These are phyloP conservation scores for Lachnellula hyalina DNA, from an alignment of 2,329 filamentous ascomycete species.

Conservation along the genomic window DNA sequence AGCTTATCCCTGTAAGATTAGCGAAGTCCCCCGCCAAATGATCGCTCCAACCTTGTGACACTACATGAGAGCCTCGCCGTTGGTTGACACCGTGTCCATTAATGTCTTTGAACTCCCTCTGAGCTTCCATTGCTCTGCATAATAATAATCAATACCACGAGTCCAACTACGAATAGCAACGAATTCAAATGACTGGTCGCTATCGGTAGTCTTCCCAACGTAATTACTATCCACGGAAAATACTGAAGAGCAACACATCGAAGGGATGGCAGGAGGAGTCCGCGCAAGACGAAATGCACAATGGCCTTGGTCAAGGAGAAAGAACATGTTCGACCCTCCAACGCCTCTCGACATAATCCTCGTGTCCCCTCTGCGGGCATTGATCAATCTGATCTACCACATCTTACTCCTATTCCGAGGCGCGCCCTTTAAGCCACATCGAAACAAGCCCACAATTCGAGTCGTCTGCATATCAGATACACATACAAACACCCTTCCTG, in stretches of 20 bases:
- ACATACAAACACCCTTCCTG: constrained; percentile 58
- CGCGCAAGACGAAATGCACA: constrained; percentile 8
- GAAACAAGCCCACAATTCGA: constrained; percentile 53
- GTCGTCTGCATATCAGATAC: constrained; percentile 91
- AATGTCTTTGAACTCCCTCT: too few relatives aligned
- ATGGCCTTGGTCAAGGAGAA: constrained; percentile 29
- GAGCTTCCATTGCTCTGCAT: too few relatives aligned
- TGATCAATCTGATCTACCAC: constrained; percentile 58
- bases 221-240: background rate
- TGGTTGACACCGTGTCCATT: background rate
- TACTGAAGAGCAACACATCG: background rate
- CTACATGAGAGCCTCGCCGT: background rate
- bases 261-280: background rate
- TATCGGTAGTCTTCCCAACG: too few relatives aligned
- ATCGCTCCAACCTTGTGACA: background rate
- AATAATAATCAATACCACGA: too few relatives aligned
- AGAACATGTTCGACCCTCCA: constrained; percentile 27
- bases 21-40: background rate
- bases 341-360: constrained; percentile 58
- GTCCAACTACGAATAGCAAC: too few relatives aligned
- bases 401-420: constrained; percentile 64
- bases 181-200: too few relatives aligned
- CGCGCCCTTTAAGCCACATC: constrained; percentile 53
- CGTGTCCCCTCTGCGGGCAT: constrained; percentile 60
- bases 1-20: constrained; percentile 14